Percentiles rank a stretch among this genome's conserved stretches.
Evolutionary conservation across 2,329 filamentous ascomycete genomes (phyloP).

Genomic region (Waltergamsia citrina): DNA sequence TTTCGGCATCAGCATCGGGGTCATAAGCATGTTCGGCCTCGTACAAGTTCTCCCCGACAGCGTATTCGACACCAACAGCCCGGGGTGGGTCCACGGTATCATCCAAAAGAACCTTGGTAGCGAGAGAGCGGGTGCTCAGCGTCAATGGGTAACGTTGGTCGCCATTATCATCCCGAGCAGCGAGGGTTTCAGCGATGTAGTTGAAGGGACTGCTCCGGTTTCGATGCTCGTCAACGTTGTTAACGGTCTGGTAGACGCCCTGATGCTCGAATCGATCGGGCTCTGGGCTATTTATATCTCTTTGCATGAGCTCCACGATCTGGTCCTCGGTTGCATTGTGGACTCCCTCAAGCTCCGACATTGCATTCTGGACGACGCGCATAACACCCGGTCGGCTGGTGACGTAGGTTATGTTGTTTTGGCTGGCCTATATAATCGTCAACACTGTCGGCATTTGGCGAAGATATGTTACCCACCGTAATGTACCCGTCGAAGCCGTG

Average conservation of each 20-base stretch:
- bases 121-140: constrained; percentile 23
- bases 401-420: no score
- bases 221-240: constrained; percentile 15
- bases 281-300: no score
- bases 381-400: constrained; percentile 26
- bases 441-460: no score
- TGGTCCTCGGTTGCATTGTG: constrained; percentile 10
- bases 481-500: constrained; percentile 22
- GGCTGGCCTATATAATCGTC: no score
- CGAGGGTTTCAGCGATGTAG: constrained; percentile 36
- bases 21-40: no score
- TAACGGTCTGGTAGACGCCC: constrained; percentile 40
- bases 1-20: constrained; percentile 17
- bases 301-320: constrained; percentile 21
- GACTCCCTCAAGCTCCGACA: constrained; percentile 25
- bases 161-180: constrained; percentile 35
- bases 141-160: constrained; percentile 27
- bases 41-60: constrained; percentile 27
- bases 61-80: constrained; percentile 28
- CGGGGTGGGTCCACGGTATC: constrained; percentile 13
- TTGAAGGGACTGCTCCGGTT: constrained; percentile 38
- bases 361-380: constrained; percentile 32
- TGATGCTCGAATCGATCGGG: no score
- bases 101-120: constrained; percentile 16
- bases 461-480: constrained; percentile 14